Evolutionary conservation across 345 rosid genomes (phyloP).

Genomic region (Eucalyptus pauciflora): DNA sequence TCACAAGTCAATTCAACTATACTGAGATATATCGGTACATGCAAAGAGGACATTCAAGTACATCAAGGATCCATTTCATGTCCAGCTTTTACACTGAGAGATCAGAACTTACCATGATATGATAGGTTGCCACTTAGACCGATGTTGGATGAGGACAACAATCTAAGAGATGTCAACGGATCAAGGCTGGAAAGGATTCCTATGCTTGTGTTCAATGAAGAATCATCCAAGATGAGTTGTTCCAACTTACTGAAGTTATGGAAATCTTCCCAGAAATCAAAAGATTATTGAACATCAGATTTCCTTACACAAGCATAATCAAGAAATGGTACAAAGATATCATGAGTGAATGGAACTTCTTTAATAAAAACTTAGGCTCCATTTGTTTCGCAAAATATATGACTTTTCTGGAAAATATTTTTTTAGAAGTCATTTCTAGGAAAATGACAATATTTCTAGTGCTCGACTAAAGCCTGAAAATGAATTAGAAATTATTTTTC

Average conservation of each 20-base stretch:
- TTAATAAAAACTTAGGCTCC: rapidly evolving
- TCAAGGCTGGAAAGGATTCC: not conserved
- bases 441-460: too few relatives aligned
- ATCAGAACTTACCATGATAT: not conserved
- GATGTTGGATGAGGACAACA: not conserved
- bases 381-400: rapidly evolving
- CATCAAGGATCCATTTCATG: too few relatives aligned
- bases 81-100: not conserved
- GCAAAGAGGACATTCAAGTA: too few relatives aligned
- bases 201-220: not conserved
- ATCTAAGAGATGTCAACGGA: rapidly evolving
- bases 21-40: too few relatives aligned
- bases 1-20: too few relatives aligned
- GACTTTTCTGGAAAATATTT: too few relatives aligned
- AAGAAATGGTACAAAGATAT: not conserved
- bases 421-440: rapidly evolving
- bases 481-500: rapidly evolving
- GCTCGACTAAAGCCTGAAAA: rapidly evolving
- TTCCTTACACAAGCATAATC: not conserved
- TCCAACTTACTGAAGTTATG: not conserved
- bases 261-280: not conserved
- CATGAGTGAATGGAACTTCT: too few relatives aligned
- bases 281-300: too few relatives aligned
- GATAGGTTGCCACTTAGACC: not conserved
- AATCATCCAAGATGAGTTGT: not conserved